Conservation (phyloP, 1,284 basidiomycete species). For the Leccinum ponderosum region DNA sequence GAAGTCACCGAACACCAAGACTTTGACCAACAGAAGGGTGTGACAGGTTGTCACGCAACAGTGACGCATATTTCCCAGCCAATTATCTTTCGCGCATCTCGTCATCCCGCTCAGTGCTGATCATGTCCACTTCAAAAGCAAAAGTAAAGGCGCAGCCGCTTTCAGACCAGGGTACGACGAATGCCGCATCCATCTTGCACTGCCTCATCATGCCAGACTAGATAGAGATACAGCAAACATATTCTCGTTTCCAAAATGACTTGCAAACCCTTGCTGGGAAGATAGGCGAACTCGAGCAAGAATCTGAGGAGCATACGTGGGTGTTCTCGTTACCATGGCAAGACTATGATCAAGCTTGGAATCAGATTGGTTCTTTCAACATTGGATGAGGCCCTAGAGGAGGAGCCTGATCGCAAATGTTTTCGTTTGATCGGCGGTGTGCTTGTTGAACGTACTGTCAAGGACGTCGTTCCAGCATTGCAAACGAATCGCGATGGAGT, state of each 20-base stretch:
- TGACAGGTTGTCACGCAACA: conserved; percentile 41
- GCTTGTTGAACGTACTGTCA: conserved; percentile 93
- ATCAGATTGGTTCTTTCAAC: conserved; percentile 87
- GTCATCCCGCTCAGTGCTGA: conserved; percentile 10
- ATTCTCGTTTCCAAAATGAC: conserved; percentile 77
- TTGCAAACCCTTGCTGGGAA: conserved; percentile 85
- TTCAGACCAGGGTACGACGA: conserved; percentile 66
- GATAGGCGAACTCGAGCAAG: conserved; percentile 91
- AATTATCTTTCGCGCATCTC: conserved; percentile 51
- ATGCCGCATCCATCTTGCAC: not conserved
- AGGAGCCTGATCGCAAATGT: conserved; percentile 90
- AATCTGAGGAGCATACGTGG: conserved; percentile 88
- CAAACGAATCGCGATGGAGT: conserved; percentile 86
- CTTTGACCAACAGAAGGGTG: conserved; percentile 16
- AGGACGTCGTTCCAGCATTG: conserved; percentile 90
- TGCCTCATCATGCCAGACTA: conserved; percentile 42
- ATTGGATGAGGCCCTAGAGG: conserved; percentile 72
- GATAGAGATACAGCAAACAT: conserved; percentile 80
- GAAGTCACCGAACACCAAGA: conserved; percentile 27
- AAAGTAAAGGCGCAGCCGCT: conserved; percentile 56
- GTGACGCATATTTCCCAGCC: conserved; percentile 38
- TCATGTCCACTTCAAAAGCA: conserved; percentile 44
- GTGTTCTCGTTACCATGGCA: conserved; percentile 23
- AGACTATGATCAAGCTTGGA: conserved; percentile 7
- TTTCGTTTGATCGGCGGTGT: conserved; percentile 97